phyloP scores from a whole-genome alignment of 2,329 filamentous ascomycete genomes.

The Sordariomycetes sp. region DNA sequence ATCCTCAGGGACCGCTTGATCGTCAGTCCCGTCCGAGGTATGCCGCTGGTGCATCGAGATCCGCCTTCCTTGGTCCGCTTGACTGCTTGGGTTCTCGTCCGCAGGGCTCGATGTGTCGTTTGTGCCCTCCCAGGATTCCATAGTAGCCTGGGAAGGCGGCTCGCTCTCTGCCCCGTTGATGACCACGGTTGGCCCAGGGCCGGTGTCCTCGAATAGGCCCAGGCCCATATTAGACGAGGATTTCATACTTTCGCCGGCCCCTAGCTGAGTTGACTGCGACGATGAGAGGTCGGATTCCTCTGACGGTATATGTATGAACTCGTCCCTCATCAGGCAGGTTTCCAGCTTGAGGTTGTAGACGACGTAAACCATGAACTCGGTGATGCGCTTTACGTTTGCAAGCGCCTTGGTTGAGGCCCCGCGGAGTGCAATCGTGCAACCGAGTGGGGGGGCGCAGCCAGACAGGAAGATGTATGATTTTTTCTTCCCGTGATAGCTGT shows the following conservation, averaged over 20 bases:
- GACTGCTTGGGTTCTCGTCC: background rate
- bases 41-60: background rate
- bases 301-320: constrained; percentile 74
- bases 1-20: constrained; percentile 35
- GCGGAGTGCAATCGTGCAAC: constrained; percentile 86
- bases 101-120: background rate
- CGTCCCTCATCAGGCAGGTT: constrained; percentile 86
- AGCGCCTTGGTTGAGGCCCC: constrained; percentile 65
- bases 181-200: constrained; percentile 18
- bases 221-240: background rate
- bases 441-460: constrained; percentile 78
- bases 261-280: constrained; percentile 15
- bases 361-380: constrained; percentile 98
- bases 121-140: constrained; percentile 1
- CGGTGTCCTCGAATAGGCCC: constrained; percentile 3
- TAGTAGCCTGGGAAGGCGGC: constrained; percentile 20
- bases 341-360: constrained; percentile 96
- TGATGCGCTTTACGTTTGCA: constrained; percentile 77
- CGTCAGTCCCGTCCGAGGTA: background rate
- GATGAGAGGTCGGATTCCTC: constrained; percentile 30
- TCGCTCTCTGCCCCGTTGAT: constrained; percentile 27
- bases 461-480: constrained; percentile 96
- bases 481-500: constrained; percentile 60
- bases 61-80: background rate
- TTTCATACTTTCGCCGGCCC: constrained; percentile 1